phyloP scores from a whole-genome alignment of 495 filamentous ascomycete genomes.

The Astrothelium macrocarpum region DNA sequence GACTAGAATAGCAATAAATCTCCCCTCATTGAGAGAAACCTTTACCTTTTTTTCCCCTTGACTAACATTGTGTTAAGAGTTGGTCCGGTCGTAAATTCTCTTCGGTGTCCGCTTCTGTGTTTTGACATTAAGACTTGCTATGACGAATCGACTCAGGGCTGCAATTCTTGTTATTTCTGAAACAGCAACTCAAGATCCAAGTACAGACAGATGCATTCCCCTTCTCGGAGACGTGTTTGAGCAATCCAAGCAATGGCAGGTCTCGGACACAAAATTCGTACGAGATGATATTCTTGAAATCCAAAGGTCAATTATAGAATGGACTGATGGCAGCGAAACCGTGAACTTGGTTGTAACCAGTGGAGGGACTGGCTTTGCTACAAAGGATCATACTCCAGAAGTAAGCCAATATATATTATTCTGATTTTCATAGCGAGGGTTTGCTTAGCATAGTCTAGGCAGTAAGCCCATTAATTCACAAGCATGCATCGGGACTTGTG shows the following conservation, averaged over 20 bases:
- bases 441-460: slow-evolving; percentile 44
- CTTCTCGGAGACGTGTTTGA: slow-evolving; percentile 59
- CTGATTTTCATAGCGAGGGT: background rate
- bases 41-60: no score
- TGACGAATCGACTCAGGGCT: slow-evolving; percentile 38
- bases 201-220: slow-evolving; percentile 60
- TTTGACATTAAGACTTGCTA: no score
- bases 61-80: no score
- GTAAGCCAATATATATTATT: slow-evolving; percentile 36
- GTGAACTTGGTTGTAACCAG: slow-evolving; percentile 77
- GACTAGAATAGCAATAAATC: no score
- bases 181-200: slow-evolving; percentile 75
- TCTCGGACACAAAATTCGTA: slow-evolving; percentile 63
- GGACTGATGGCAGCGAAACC: slow-evolving; percentile 53
- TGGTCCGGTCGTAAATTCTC: no score
- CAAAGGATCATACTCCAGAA: slow-evolving; percentile 84
- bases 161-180: slow-evolving; percentile 86
- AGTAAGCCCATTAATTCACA: slow-evolving; percentile 69
- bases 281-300: slow-evolving; percentile 67
- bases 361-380: slow-evolving; percentile 88
- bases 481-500: slow-evolving; percentile 81
- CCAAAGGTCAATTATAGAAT: slow-evolving; percentile 56
- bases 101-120: no score
- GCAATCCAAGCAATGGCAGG: slow-evolving; percentile 56
- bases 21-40: no score